Evolutionary conservation across 2,329 filamentous ascomycete species (phyloP).

Genomic region (Beauveria pseudobassiana): DNA sequence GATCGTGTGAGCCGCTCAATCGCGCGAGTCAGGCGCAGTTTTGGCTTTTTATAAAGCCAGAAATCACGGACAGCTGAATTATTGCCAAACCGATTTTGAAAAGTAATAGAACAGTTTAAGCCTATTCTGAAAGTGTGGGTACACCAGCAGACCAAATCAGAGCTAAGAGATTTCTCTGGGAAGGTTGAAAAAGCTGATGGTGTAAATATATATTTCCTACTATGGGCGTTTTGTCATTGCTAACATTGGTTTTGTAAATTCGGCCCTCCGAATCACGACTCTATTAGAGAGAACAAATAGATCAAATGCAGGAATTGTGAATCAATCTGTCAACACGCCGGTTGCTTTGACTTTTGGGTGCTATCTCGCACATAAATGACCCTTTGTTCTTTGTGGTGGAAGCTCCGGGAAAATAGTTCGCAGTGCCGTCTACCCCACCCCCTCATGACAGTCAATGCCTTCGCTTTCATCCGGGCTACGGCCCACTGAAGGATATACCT

Average conservation of each 20-base stretch:
- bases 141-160: too few species aligned
- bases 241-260: too few species aligned
- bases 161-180: too few species aligned
- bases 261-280: neutral
- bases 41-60: neutral
- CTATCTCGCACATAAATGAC: neutral
- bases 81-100: too few species aligned
- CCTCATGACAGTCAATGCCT: neutral
- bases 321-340: neutral
- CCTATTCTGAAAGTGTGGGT: too few species aligned
- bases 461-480: neutral
- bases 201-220: too few species aligned
- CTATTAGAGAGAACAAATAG: neutral
- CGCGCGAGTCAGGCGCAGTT: neutral
- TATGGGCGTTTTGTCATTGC: too few species aligned
- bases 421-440: too few species aligned
- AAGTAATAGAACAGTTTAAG: too few species aligned
- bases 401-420: neutral
- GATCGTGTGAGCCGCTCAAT: neutral
- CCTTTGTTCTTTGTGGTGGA: neutral
- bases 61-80: too few species aligned
- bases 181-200: too few species aligned
- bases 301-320: neutral
- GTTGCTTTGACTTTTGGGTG: neutral
- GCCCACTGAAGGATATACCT: too few species aligned